Evolutionary conservation across 2,329 filamentous ascomycete genomes (phyloP).

Genomic region (Annulohypoxylon truncatum): DNA sequence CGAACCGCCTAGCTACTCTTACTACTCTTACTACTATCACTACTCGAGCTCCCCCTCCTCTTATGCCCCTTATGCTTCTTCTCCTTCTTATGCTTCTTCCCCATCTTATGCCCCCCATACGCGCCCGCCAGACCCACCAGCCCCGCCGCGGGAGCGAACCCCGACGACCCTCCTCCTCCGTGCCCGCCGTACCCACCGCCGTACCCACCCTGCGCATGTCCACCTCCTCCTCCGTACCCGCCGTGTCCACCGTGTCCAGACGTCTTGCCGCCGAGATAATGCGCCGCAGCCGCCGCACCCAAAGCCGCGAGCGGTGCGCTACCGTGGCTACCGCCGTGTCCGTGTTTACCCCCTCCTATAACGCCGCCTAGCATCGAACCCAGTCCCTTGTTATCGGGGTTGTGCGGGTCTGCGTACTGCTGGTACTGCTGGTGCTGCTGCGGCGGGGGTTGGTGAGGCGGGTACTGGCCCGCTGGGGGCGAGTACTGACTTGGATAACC

Average conservation of each 20-base stretch:
- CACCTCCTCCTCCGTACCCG: not conserved
- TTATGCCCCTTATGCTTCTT: conserved; percentile 47
- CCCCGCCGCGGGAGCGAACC: conserved; percentile 34
- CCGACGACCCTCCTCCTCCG: conserved; percentile 11
- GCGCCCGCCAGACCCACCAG: conserved; percentile 20
- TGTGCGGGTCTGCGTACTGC: conserved; percentile 20
- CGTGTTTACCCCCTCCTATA: conserved; percentile 37
- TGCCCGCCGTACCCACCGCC: conserved; percentile 19
- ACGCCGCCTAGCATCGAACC: conserved; percentile 41
- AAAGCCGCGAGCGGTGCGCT: conserved; percentile 35
- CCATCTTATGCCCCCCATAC: conserved; percentile 30
- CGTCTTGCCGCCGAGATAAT: conserved; percentile 35
- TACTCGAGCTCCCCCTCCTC: conserved; percentile 43
- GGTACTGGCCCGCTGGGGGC: conserved; percentile 35
- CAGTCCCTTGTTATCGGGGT: conserved; percentile 41
- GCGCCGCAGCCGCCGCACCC: conserved; percentile 43
- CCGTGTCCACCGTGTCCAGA: conserved; percentile 21
- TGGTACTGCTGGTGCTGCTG: conserved; percentile 34
- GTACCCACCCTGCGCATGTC: conserved; percentile 19
- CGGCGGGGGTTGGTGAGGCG: conserved; percentile 35
- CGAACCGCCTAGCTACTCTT: conserved; percentile 32
- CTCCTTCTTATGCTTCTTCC: conserved; percentile 44
- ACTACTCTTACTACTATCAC: conserved; percentile 39
- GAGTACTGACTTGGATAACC: conserved; percentile 37
- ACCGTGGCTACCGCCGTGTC: conserved; percentile 21